Conservation (phyloP, 2,329 filamentous ascomycete species). For the Epichloe brachyelytri region DNA sequence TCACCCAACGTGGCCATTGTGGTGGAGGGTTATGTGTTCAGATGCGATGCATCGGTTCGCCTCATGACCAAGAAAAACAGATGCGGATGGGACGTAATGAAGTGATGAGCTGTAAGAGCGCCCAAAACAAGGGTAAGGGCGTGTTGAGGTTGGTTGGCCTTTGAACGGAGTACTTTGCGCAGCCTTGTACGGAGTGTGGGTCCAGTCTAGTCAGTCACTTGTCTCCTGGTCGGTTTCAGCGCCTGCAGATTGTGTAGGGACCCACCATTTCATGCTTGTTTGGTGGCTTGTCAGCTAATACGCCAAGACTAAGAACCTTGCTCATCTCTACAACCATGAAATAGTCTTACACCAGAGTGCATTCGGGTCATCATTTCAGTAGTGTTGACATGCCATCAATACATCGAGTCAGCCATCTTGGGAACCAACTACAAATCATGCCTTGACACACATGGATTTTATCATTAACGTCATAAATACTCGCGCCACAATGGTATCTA, state of each 20-base stretch:
- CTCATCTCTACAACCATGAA: neutral
- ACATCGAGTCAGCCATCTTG: neutral
- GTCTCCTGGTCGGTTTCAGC: no score
- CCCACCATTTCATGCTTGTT: no score
- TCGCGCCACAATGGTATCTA: conserved; percentile 5
- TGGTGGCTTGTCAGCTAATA: no score
- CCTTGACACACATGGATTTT: neutral
- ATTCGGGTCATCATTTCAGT: no score
- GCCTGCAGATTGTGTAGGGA: no score
- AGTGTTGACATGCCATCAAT: neutral
- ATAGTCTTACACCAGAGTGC: no score
- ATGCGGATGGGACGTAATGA: neutral
- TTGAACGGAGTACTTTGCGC: no score
- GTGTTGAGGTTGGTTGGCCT: no score
- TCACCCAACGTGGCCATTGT: conserved; percentile 8
- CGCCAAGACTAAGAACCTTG: neutral
- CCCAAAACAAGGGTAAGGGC: neutral
- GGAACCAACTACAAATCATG: neutral
- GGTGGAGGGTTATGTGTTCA: neutral
- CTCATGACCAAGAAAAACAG: conserved; percentile 3
- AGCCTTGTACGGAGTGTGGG: no score
- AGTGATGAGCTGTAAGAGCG: neutral
- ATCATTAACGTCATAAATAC: conserved; percentile 6
- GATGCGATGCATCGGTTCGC: neutral
- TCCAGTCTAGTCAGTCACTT: no score